Evolutionary conservation across 2,329 filamentous ascomycete genomes (phyloP).

Genomic region (Clarireedia homoeocarpa): DNA sequence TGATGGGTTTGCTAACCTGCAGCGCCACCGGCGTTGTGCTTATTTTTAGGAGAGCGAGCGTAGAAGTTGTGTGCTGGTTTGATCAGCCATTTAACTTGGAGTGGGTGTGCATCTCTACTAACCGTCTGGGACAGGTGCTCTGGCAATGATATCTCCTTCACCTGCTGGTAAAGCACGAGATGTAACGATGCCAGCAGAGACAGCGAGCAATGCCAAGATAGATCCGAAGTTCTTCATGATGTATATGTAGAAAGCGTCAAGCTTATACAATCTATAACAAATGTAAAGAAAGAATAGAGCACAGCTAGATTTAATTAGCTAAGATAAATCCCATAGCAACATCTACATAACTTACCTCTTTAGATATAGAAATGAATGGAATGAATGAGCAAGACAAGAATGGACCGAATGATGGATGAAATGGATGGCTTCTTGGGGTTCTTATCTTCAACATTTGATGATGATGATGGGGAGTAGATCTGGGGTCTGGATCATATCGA

Average conservation of each 20-base stretch:
- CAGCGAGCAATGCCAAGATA: constrained; percentile 32
- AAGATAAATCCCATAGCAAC: background rate
- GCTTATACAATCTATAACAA: constrained; percentile 17
- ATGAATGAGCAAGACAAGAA: background rate
- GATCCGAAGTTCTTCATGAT: constrained; percentile 36
- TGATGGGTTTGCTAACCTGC: background rate
- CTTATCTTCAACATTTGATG: background rate
- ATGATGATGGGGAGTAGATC: background rate
- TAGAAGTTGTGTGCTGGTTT: constrained; percentile 15
- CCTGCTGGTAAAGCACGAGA: constrained; percentile 22
- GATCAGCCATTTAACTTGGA: background rate
- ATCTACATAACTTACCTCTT: constrained; percentile 19
- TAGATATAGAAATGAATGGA: constrained; percentile 8
- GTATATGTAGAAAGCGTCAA: constrained; percentile 21
- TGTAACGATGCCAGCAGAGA: constrained; percentile 30
- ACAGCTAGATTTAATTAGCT: constrained; percentile 22
- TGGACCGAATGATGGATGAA: constrained; percentile 17
- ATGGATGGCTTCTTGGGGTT: background rate
- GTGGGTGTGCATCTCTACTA: background rate
- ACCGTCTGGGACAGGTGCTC: constrained; percentile 17
- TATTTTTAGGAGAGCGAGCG: constrained; percentile 18
- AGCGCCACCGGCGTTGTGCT: background rate
- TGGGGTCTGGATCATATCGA: background rate
- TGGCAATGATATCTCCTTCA: constrained; percentile 14
- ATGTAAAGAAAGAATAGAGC: constrained; percentile 23